These are phyloP conservation scores for Pseudofabraea citricarpa DNA, from an alignment of 2,329 filamentous ascomycete genomes.

Conservation along the genomic window DNA sequence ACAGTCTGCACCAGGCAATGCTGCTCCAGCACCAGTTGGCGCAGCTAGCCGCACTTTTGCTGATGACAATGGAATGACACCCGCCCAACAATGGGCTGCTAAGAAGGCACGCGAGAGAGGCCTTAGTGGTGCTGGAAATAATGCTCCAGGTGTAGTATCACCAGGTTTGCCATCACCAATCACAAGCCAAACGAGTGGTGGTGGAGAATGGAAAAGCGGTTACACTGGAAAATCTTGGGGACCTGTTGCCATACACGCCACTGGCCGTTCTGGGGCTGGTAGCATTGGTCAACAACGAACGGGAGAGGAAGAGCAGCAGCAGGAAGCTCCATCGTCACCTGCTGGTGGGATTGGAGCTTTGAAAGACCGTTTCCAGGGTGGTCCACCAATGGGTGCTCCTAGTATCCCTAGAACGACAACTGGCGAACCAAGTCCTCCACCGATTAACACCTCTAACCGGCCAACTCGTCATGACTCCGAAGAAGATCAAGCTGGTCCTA, in stretches of 20 bases:
- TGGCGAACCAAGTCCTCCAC: conserved; percentile 29
- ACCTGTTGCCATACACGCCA: conserved; percentile 70
- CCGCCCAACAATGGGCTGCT: conserved; percentile 95
- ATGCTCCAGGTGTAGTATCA: conserved; percentile 32
- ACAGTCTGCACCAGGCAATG: conserved; percentile 52
- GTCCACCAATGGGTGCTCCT: conserved; percentile 62
- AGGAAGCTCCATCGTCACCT: conserved; percentile 47
- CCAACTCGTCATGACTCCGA: conserved; percentile 56
- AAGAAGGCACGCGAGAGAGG: conserved; percentile 82
- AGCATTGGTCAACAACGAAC: conserved; percentile 55
- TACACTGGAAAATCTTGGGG: conserved; percentile 90
- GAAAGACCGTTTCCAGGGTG: conserved; percentile 76
- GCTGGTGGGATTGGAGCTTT: conserved; percentile 67
- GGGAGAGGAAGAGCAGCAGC: conserved; percentile 45
- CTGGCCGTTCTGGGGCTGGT: conserved; percentile 56
- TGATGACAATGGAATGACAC: conserved; percentile 91
- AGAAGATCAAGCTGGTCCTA: conserved; percentile 47
- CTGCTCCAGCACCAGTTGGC: conserved; percentile 59
- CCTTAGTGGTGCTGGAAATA: conserved; percentile 43
- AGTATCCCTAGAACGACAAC: conserved; percentile 21
- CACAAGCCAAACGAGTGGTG: conserved; percentile 66
- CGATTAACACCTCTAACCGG: conserved; percentile 38
- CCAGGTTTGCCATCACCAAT: conserved; percentile 48
- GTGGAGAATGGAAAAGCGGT: conserved; percentile 80
- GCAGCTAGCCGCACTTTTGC: conserved; percentile 89